Base-by-base conservation (phyloP, 2,329 filamentous ascomycete species). In the Nothophoma quercina region DNA sequence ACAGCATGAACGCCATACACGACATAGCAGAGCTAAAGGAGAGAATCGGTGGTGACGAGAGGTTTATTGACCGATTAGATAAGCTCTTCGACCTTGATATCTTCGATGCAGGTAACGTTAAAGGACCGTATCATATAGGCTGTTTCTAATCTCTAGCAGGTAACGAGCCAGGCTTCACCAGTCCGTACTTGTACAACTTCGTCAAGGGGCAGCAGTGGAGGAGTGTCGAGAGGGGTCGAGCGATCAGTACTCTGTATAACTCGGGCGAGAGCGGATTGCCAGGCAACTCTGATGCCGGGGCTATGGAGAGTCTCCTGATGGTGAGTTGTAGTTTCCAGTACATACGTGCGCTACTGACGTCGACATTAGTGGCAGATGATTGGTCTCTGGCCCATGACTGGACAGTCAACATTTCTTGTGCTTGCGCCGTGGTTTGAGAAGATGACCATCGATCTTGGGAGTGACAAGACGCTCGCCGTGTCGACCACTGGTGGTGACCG, bases 101-200 rank as follows among this genome's bases (percentile, higher is more conserved):
- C 19, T 89, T 88, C 70, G 84, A 90, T 69, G 82, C 85, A 0
- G 86, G 85, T n/a, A n/a, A n/a, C n/a, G n/a, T n/a, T n/a, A n/a
- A n/a, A n/a, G n/a, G n/a, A n/a, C n/a, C n/a, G n/a, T n/a, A n/a
- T n/a, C n/a, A n/a, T n/a, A n/a, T n/a, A n/a, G n/a, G n/a, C n/a
- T n/a, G n/a, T n/a, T n/a, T n/a, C n/a, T n/a, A n/a, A n/a, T n/a
- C n/a, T n/a, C n/a, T n/a, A n/a, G n/a, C n/a, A n/a, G n/a, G n/a
- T 12, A 89, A 89, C 67, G 85, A 89, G 71, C 87, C 87, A 18
- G 80, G 79, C 68, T 90, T 90, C 73, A 83, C 82, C 1, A 83
- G 83, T 0, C 87, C 87, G 0, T 91, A 87, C 69, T 78, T 90
- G 3, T 90, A 87, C 78, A 85, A 88, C 71, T 90, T 83, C 68